phyloP scores from a whole-genome alignment of 805 yeast genomes.

The Ogataea populi-albae region DNA sequence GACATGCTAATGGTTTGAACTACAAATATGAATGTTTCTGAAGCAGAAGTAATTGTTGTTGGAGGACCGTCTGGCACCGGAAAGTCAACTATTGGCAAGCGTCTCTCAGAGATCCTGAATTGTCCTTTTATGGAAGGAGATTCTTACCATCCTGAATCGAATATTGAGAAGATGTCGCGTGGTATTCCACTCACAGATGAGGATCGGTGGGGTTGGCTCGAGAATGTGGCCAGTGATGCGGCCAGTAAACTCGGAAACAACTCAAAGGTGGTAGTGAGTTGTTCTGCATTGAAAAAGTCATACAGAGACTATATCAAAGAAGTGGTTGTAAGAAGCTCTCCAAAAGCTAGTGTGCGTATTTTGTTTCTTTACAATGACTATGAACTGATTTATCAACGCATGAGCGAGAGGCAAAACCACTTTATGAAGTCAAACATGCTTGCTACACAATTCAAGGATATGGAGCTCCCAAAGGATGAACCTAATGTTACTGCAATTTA shows the following conservation, averaged over 20 bases:
- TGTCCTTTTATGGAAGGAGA: slow-evolving; percentile 85
- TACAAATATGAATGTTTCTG: too few relatives aligned
- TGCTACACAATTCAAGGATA: slow-evolving; percentile 67
- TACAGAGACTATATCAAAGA: slow-evolving; percentile 65
- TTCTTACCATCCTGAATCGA: slow-evolving; percentile 61
- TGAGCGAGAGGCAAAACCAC: slow-evolving; percentile 65
- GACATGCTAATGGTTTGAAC: too few relatives aligned
- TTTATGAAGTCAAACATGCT: slow-evolving; percentile 89
- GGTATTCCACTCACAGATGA: slow-evolving; percentile 84
- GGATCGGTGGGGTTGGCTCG: slow-evolving; percentile 91
- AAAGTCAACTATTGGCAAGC: slow-evolving; percentile 71
- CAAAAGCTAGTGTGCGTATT: slow-evolving; percentile 46
- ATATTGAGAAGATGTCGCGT: slow-evolving; percentile 76
- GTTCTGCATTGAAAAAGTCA: slow-evolving; percentile 76
- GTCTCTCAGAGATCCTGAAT: slow-evolving; percentile 41
- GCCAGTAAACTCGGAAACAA: slow-evolving; percentile 36
- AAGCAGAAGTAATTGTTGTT: slow-evolving; percentile 51
- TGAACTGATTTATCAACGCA: slow-evolving; percentile 60
- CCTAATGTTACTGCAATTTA: slow-evolving; percentile 12
- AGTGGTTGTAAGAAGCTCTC: slow-evolving; percentile 21
- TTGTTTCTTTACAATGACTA: slow-evolving; percentile 65
- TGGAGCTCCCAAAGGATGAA: slow-evolving; percentile 60
- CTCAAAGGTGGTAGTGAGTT: slow-evolving; percentile 56
- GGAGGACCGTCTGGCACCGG: slow-evolving; percentile 99
- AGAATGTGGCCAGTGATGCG: slow-evolving; percentile 42